Evolutionary conservation across 179 eudicot species (phyloP), one percentile per base, ranked within the genome.

Genomic region (Spinacia oleracea): DNA sequence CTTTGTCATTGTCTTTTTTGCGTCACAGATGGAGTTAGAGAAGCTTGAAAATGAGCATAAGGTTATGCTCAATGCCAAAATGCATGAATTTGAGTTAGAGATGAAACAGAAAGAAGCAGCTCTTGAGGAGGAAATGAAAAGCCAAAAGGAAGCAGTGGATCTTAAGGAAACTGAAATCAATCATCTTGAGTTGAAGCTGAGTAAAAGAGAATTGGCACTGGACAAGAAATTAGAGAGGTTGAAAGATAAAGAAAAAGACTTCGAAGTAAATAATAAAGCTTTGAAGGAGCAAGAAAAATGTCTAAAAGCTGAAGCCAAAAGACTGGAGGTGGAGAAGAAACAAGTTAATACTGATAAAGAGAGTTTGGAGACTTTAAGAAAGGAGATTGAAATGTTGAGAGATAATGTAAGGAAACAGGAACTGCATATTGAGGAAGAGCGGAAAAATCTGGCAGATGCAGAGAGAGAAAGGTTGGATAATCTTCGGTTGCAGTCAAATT

Each of bases 231-330:
- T 89, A 4, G 93, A 88, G 73, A 92, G 94, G 79, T 70, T 89
- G 48, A 96, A 91, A 79, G 99, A 90, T 78, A 96, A 86, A 83
- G 99, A 92, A 79, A 89, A 86, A 83, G 92, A 93, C 64, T 69
- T 85, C 83, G 97, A 94, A 42, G 42, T 68, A 59, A 88, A 85
- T 80, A 73, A 83, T 76, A 91, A 89, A 82, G 79, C 78, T 71
- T 72, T 86, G 74, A 90, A 89, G 81, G 94, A 89, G 81, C 90
- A 83, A 79, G 97, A 94, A 79, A 89, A 87, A 81, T 56, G 72
- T 74, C 50, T 90, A 25, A 86, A 90, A 83, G 82, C 85, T 7
- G 96, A 86, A 59, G 93, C 85, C 81, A 92, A 88, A 78, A 85
- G 63, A 53, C 73, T 93, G 84, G 90, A 89, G 50, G 46, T 40